Evolutionary conservation across 371 early-diverging fungal genomes (phyloP).

Genomic region (Mortierella sp.): DNA sequence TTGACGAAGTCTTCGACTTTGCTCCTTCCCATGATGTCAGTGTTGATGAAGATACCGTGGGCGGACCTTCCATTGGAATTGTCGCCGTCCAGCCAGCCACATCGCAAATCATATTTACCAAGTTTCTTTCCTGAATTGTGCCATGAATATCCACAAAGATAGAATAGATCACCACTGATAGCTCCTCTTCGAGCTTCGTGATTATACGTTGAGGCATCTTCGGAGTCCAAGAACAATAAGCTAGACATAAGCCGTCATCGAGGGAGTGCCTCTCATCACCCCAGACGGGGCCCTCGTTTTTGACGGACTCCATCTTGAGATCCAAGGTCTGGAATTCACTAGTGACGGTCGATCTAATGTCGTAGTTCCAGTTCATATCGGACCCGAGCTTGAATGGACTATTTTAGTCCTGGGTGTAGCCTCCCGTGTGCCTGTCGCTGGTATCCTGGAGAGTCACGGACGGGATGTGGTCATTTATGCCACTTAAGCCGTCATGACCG

Average conservation of each 20-base stretch:
- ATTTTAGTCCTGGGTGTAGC: too few species aligned
- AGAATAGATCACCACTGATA: conserved; percentile 14
- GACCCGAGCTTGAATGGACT: too few species aligned
- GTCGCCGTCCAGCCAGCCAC: conserved; percentile 18
- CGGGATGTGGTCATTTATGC: not conserved
- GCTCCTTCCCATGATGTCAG: not conserved
- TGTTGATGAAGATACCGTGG: conserved; percentile 1
- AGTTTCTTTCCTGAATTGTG: conserved; percentile 1
- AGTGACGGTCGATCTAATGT: too few species aligned
- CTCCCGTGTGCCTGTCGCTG: not conserved
- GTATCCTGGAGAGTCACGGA: not conserved
- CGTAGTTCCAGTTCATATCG: too few species aligned
- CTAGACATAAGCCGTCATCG: too few species aligned
- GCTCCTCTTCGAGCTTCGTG: not conserved
- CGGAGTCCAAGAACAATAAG: too few species aligned
- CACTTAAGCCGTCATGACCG: not conserved
- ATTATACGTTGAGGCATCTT: not conserved
- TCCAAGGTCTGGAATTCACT: too few species aligned
- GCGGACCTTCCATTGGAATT: conserved; percentile 6
- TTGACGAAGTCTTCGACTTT: not conserved
- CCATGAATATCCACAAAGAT: conserved; percentile 11
- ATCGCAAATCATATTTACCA: not conserved
- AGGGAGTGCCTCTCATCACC: too few species aligned
- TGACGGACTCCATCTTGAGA: too few species aligned
- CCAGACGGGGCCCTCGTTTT: too few species aligned